A percentile compares a stretch with the other conserved stretches of the same genome.
phyloP scores from a whole-genome alignment of 352 stramenopile genomes.

The Phytopythium sindhum region DNA sequence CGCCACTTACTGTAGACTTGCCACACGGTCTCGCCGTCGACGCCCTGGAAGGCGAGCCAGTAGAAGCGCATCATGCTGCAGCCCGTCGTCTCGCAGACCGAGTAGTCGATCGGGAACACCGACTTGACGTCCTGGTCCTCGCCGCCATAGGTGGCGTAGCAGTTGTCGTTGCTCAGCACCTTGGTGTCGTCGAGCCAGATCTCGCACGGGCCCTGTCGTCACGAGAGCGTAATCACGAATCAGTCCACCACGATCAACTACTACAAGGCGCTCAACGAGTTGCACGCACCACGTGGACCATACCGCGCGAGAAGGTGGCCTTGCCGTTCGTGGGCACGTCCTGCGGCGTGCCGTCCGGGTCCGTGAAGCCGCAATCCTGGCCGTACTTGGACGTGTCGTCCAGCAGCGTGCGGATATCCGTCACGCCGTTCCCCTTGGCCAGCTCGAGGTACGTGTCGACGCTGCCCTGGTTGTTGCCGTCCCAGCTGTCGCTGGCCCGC shows the following conservation, averaged over 20 bases:
- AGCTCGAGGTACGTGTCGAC: conserved; percentile 20
- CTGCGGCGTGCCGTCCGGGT: conserved; percentile 28
- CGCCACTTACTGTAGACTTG: conserved; percentile 36
- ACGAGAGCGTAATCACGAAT: neutral
- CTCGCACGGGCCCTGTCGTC: conserved; percentile 24
- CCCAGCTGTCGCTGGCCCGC: conserved; percentile 24
- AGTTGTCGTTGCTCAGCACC: conserved; percentile 30
- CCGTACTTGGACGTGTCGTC: conserved; percentile 33
- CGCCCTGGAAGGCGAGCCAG: conserved; percentile 36
- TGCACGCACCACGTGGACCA: conserved; percentile 16
- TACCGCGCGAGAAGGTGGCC: too few relatives aligned
- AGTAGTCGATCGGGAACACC: conserved; percentile 38
- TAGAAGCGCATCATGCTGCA: conserved; percentile 43
- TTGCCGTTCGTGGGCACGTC: conserved; percentile 31
- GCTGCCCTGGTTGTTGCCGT: conserved; percentile 29
- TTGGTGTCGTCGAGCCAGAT: conserved; percentile 39
- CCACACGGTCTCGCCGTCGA: conserved; percentile 35
- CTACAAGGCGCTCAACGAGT: neutral
- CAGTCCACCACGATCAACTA: neutral
- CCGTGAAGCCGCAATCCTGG: conserved; percentile 32
- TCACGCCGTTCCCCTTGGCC: conserved; percentile 28
- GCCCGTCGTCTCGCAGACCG: conserved; percentile 20
- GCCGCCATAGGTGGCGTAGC: conserved; percentile 28
- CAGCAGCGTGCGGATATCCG: conserved; percentile 28
- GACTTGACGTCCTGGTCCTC: conserved; percentile 37